These are phyloP conservation scores for Epichloe brachyelytri DNA, from an alignment of 2,329 filamentous ascomycete species.

Conservation along the genomic window DNA sequence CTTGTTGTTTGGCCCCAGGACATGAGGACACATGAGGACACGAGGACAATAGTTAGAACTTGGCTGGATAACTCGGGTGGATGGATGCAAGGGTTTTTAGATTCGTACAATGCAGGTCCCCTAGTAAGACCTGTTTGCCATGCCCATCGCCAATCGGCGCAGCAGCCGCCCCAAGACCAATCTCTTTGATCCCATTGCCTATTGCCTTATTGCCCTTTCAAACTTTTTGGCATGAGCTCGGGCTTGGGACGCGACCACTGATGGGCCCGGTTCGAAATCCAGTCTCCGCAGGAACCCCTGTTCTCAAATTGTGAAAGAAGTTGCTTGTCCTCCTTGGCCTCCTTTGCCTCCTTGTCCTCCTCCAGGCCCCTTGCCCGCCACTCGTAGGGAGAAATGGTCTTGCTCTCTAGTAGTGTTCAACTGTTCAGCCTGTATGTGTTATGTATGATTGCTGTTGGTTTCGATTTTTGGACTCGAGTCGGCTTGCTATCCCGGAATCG, in stretches of 20 bases:
- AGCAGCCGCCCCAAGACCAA: constrained; percentile 1
- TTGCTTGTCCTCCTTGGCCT: neutral
- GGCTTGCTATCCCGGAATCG: neutral
- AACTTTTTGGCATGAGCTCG: too few species aligned
- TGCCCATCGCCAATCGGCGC: constrained; percentile 2
- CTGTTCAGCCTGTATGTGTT: too few species aligned
- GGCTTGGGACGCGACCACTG: constrained; percentile 1
- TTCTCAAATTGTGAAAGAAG: neutral
- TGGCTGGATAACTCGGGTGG: too few species aligned
- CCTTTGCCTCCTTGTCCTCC: too few species aligned
- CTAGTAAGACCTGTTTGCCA: neutral
- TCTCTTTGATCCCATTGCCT: neutral
- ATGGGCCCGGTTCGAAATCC: neutral
- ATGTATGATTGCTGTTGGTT: neutral
- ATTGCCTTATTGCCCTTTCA: too few species aligned
- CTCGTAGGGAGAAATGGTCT: constrained; percentile 1
- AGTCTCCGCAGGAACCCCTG: constrained; percentile 5
- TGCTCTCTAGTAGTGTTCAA: neutral
- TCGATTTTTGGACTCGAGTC: neutral
- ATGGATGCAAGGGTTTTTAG: too few species aligned
- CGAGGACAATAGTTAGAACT: too few species aligned
- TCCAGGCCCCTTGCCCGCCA: constrained; percentile 1
- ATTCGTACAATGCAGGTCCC: too few species aligned
- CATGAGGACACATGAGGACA: neutral
- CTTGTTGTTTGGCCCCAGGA: neutral